Percentiles rank a stretch among this genome's conserved stretches.
Conservation (phyloP, 2,329 filamentous ascomycete genomes). For the Cladosporium austrohemisphaericum region DNA sequence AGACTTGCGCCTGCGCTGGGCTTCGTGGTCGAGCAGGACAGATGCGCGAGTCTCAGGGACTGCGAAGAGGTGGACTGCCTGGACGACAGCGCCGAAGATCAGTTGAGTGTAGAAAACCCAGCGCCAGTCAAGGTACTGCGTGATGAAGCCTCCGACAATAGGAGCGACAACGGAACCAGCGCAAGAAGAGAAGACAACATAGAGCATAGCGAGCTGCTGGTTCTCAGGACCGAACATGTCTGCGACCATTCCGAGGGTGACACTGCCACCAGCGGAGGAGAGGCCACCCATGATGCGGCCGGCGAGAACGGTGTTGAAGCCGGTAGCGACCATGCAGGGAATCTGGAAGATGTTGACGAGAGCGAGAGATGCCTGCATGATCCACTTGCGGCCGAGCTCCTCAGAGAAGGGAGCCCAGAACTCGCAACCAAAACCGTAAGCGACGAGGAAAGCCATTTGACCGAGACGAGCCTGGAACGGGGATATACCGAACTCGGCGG, state of each 20-base stretch:
- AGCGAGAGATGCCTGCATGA: conserved; percentile 64
- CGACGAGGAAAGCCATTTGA: conserved; percentile 68
- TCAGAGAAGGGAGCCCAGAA: conserved; percentile 63
- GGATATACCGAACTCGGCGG: conserved; percentile 66
- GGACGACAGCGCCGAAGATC: conserved; percentile 72
- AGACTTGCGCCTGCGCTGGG: conserved; percentile 68
- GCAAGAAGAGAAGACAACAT: conserved; percentile 62
- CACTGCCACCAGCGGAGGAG: conserved; percentile 52
- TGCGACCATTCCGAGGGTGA: conserved; percentile 70
- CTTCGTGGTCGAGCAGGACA: conserved; percentile 76
- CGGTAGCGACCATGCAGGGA: conserved; percentile 65
- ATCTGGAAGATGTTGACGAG: conserved; percentile 66
- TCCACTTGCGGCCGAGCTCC: conserved; percentile 61
- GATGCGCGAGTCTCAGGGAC: conserved; percentile 63
- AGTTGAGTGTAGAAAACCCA: conserved; percentile 85
- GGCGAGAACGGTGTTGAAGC: conserved; percentile 63
- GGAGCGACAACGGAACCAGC: conserved; percentile 34
- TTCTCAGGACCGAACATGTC: conserved; percentile 69
- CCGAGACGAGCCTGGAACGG: conserved; percentile 73
- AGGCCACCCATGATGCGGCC: conserved; percentile 74
- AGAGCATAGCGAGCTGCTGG: conserved; percentile 75
- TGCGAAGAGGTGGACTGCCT: conserved; percentile 87
- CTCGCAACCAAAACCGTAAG: conserved; percentile 63
- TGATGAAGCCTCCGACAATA: conserved; percentile 32
- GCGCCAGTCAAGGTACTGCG: conserved; percentile 56